Conservation (phyloP, 2,329 filamentous ascomycete species). For the Curvularia verruculosa region DNA sequence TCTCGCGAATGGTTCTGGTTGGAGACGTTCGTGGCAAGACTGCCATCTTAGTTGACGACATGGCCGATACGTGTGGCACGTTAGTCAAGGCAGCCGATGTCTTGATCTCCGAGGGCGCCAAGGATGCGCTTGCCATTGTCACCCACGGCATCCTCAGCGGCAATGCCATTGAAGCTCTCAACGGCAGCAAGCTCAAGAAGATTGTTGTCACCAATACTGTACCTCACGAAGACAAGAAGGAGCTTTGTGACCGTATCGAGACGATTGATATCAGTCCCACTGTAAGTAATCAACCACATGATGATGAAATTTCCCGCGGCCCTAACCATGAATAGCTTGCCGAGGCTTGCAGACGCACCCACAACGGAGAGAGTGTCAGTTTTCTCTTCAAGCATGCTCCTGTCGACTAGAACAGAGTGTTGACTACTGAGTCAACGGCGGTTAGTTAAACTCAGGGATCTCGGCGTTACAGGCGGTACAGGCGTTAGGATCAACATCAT, state of each 20-base stretch:
- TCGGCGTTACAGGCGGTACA: slow-evolving; percentile 23
- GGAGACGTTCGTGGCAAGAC: slow-evolving; percentile 90
- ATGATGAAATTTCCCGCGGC: not conserved
- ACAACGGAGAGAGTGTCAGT: slow-evolving; percentile 72
- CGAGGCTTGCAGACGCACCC: slow-evolving; percentile 73
- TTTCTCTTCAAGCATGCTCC: slow-evolving; percentile 74
- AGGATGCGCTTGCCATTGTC: slow-evolving; percentile 90
- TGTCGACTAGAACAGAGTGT: slow-evolving; percentile 45
- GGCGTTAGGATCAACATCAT: slow-evolving; percentile 16
- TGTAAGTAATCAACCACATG: slow-evolving; percentile 42
- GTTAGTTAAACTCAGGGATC: slow-evolving; percentile 14
- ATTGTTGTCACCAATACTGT: slow-evolving; percentile 93
- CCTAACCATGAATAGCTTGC: slow-evolving; percentile 57
- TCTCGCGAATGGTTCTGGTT: slow-evolving; percentile 93
- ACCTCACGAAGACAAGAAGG: slow-evolving; percentile 79
- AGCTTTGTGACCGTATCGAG: slow-evolving; percentile 77
- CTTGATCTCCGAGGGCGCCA: slow-evolving; percentile 78
- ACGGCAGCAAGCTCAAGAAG: slow-evolving; percentile 75
- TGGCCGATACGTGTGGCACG: slow-evolving; percentile 95
- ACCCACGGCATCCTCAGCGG: slow-evolving; percentile 92
- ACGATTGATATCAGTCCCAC: slow-evolving; percentile 93
- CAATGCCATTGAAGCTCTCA: slow-evolving; percentile 84
- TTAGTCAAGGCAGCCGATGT: slow-evolving; percentile 87
- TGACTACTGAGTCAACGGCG: slow-evolving; percentile 13
- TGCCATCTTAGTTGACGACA: slow-evolving; percentile 95